These are phyloP conservation scores for Coleophoma eucalyptorum DNA, from an alignment of 2,329 filamentous ascomycete species.

Conservation along the genomic window DNA sequence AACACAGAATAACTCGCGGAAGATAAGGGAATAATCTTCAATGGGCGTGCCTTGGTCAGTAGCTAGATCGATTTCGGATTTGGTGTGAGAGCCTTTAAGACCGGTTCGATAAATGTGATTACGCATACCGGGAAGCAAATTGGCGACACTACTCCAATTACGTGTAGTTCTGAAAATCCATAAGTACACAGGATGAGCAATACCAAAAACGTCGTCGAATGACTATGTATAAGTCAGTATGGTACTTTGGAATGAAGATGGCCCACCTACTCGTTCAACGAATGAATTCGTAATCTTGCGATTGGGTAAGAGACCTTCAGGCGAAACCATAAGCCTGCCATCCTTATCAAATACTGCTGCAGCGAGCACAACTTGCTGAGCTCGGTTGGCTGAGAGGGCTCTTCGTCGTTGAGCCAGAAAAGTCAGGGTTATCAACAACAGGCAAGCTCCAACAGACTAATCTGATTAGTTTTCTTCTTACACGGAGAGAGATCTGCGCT, in stretches of 20 bases:
- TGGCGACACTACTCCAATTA: constrained; percentile 68
- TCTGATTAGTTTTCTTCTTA: constrained; percentile 44
- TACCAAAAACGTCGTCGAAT: constrained; percentile 71
- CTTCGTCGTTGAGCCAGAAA: constrained; percentile 39
- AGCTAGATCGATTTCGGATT: constrained; percentile 39
- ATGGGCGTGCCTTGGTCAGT: constrained; percentile 54
- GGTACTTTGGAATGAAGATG: too few relatives aligned
- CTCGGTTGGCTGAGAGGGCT: constrained; percentile 29
- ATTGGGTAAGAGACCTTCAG: constrained; percentile 65
- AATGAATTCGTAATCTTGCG: constrained; percentile 79
- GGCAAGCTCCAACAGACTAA: constrained; percentile 58
- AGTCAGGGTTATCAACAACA: constrained; percentile 51
- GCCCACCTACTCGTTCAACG: constrained; percentile 51
- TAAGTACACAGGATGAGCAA: constrained; percentile 74
- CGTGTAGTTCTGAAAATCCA: constrained; percentile 83
- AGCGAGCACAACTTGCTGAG: constrained; percentile 50
- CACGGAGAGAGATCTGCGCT: constrained; percentile 29
- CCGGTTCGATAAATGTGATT: constrained; percentile 58
- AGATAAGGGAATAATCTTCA: constrained; percentile 69
- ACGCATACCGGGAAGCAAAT: constrained; percentile 69
- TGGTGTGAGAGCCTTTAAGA: constrained; percentile 29
- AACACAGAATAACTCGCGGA: constrained; percentile 80
- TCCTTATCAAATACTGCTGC: constrained; percentile 64
- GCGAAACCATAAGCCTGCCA: constrained; percentile 64
- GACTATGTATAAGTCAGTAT: constrained; percentile 30